These are phyloP conservation scores for Fusarium tanahbumbuense DNA, from an alignment of 2,329 filamentous ascomycete genomes.

Conservation along the genomic window DNA sequence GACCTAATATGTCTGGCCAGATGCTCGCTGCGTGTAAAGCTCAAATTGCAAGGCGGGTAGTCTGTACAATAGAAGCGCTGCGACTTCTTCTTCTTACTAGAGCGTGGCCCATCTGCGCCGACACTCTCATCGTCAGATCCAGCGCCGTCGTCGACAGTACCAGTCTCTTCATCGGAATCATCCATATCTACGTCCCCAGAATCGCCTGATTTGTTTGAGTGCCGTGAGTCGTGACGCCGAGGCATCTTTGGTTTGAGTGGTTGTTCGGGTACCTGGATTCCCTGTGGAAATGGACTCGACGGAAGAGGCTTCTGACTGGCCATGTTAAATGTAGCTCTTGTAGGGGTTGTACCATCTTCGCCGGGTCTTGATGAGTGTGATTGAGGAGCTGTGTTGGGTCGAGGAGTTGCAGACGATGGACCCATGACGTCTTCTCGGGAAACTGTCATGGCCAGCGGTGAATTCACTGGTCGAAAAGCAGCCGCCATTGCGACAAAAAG, in stretches of 20 bases:
- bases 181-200: slow-evolving; percentile 82
- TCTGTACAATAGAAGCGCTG: slow-evolving; percentile 97
- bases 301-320: slow-evolving; percentile 66
- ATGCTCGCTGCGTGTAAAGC: slow-evolving; percentile 96
- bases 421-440: slow-evolving; percentile 53
- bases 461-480: slow-evolving; percentile 62
- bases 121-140: slow-evolving; percentile 75
- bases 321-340: slow-evolving; percentile 65
- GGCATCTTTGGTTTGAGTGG: slow-evolving; percentile 56
- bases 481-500: slow-evolving; percentile 58
- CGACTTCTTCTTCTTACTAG: slow-evolving; percentile 94
- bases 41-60: slow-evolving; percentile 91
- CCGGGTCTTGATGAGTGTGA: slow-evolving; percentile 42
- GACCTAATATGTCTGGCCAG: slow-evolving; percentile 93
- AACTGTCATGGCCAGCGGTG: slow-evolving; percentile 50
- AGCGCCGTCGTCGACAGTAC: slow-evolving; percentile 60
- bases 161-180: slow-evolving; percentile 74
- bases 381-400: slow-evolving; percentile 53
- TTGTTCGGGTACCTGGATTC: slow-evolving; percentile 59
- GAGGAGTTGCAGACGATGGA: slow-evolving; percentile 52
- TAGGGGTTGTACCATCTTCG: slow-evolving; percentile 71
- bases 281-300: slow-evolving; percentile 63
- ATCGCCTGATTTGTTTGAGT: slow-evolving; percentile 68
- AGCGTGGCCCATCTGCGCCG: slow-evolving; percentile 72
- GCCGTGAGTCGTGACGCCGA: slow-evolving; percentile 66